Percentiles rank a stretch among this genome's conserved stretches.
Evolutionary conservation across 2,329 filamentous ascomycete species (phyloP).

Genomic region (Cytospora schulzeri): DNA sequence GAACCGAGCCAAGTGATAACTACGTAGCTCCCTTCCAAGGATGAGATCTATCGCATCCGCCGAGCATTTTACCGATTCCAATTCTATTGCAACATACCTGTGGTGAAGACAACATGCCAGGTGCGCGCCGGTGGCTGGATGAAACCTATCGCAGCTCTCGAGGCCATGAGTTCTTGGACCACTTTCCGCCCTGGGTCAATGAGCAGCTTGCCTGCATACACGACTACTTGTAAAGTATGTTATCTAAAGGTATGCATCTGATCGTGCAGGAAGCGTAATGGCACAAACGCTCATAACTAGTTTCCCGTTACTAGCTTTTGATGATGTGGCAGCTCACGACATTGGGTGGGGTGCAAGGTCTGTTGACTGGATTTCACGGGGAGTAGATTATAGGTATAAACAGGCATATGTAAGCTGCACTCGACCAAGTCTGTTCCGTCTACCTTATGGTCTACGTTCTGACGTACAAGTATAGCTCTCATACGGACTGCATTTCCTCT

Average conservation of each 20-base stretch:
- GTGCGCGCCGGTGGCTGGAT: too few species aligned
- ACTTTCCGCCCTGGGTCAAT: not conserved
- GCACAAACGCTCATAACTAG: not conserved
- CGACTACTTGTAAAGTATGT: conserved; percentile 1
- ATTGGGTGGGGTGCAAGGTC: conserved; percentile 2
- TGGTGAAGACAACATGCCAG: not conserved
- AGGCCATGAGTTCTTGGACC: not conserved
- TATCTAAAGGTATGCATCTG: not conserved
- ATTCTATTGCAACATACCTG: not conserved
- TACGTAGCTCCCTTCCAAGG: not conserved
- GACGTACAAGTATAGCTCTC: not conserved
- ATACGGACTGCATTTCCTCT: conserved; percentile 7
- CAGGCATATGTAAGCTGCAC: conserved; percentile 1
- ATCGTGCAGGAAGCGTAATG: not conserved
- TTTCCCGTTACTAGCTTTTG: not conserved
- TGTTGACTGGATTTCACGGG: conserved; percentile 2
- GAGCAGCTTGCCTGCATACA: conserved; percentile 16
- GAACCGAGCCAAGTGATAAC: too few species aligned
- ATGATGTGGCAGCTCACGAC: conserved; percentile 9
- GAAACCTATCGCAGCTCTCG: not conserved
- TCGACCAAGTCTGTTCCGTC: not conserved
- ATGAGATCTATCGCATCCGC: not conserved
- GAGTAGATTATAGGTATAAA: not conserved
- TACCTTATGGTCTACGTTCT: not conserved
- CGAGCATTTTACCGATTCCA: conserved; percentile 10